These are phyloP conservation scores for Gaeumannomyces tritici DNA, from an alignment of 2,329 filamentous ascomycete genomes.

Conservation along the genomic window DNA sequence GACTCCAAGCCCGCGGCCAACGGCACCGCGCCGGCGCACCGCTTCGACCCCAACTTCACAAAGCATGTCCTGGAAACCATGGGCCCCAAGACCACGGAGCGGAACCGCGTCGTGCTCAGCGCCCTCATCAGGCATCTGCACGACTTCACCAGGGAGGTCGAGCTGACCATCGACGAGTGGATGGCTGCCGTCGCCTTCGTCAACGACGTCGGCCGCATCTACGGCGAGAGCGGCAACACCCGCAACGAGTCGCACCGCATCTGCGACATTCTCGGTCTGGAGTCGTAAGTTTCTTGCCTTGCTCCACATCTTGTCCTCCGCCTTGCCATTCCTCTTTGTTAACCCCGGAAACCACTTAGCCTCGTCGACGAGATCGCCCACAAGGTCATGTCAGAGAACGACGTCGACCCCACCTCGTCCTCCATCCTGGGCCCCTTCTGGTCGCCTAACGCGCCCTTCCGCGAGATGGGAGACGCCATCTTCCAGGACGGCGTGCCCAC, in stretches of 20 bases:
- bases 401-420: conserved; percentile 54
- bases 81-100: conserved; percentile 59
- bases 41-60: conserved; percentile 72
- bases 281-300: conserved; percentile 40
- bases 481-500: conserved; percentile 37
- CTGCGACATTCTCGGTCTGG: conserved; percentile 64
- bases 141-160: conserved; percentile 70
- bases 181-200: conserved; percentile 48
- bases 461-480: conserved; percentile 62
- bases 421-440: conserved; percentile 83
- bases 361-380: conserved; percentile 77
- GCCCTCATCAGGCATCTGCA: conserved; percentile 66
- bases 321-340: too few relatives aligned
- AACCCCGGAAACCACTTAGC: conserved; percentile 15
- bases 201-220: conserved; percentile 63
- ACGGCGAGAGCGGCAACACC: conserved; percentile 36
- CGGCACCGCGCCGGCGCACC: conserved; percentile 13
- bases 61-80: conserved; percentile 63
- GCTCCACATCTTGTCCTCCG: not conserved
- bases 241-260: conserved; percentile 68
- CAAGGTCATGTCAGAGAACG: conserved; percentile 43
- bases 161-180: conserved; percentile 76
- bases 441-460: conserved; percentile 60
- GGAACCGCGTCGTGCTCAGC: conserved; percentile 58
- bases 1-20: conserved; percentile 10